Conservation (phyloP, 139 green algal species). For the Coccomyxa sp. region DNA sequence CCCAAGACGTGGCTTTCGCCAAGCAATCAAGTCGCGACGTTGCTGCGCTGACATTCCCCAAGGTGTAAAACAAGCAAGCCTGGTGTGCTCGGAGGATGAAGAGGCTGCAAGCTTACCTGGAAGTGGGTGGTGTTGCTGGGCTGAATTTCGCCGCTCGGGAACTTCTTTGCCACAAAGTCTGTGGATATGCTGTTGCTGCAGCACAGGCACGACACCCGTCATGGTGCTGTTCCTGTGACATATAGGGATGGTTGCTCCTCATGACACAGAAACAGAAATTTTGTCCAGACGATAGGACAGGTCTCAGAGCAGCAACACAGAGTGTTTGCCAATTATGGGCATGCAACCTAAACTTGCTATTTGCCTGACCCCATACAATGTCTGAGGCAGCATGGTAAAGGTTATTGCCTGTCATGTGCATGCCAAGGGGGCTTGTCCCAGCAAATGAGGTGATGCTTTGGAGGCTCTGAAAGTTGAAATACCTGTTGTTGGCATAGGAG, state of each 20-base stretch:
- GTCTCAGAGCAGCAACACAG: too few species aligned
- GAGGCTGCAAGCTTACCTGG: background rate
- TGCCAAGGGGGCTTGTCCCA: background rate
- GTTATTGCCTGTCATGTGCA: background rate
- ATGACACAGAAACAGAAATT: background rate
- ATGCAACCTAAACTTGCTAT: background rate
- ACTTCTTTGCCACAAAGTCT: background rate
- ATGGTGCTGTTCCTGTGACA: background rate
- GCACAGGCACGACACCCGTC: background rate
- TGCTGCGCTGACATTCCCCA: background rate
- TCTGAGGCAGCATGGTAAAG: too few species aligned
- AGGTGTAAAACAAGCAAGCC: too few species aligned
- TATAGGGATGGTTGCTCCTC: background rate
- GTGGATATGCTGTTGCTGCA: background rate
- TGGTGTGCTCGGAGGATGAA: background rate
- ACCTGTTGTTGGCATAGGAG: background rate
- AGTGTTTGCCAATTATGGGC: background rate
- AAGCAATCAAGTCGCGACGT: background rate
- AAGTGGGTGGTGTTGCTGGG: background rate
- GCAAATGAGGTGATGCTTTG: background rate
- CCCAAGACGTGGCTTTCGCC: background rate
- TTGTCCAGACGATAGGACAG: background rate
- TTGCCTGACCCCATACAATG: background rate
- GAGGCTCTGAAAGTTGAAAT: too few species aligned
- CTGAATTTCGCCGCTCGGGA: conserved; percentile 1